A percentile compares a stretch with the other conserved stretches of the same genome.
phyloP scores from a whole-genome alignment of 305 asterid species.

The Lippia alba region DNA sequence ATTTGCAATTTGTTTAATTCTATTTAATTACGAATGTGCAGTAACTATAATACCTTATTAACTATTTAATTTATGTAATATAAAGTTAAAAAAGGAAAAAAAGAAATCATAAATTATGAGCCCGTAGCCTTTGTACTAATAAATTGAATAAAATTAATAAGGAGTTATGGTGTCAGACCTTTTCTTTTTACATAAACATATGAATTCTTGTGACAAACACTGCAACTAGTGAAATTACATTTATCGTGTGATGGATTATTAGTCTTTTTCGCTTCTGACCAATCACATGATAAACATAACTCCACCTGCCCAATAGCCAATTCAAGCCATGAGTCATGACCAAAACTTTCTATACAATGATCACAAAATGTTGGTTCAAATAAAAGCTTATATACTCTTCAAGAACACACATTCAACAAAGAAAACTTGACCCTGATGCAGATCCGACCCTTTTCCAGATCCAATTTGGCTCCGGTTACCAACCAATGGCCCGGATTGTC shows the following conservation, averaged over 20 bases:
- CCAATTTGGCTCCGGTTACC: conserved; percentile 85
- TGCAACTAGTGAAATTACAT: neutral
- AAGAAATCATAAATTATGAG: no score
- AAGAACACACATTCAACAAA: conserved; percentile 52
- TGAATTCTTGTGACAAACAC: neutral
- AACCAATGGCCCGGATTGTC: conserved; percentile 97
- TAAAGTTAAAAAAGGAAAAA: no score
- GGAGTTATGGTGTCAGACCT: conserved; percentile 18
- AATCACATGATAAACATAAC: neutral
- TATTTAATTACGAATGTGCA: no score
- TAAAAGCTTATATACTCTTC: neutral
- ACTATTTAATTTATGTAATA: no score
- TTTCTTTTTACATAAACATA: neutral
- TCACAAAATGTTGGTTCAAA: no score
- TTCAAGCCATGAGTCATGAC: no score
- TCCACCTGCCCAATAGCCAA: neutral
- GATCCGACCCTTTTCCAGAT: conserved; percentile 78
- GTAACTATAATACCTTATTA: neutral
- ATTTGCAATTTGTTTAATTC: neutral
- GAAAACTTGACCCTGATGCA: conserved; percentile 81
- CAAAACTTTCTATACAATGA: neutral
- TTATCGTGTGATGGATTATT: neutral
- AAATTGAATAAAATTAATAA: neutral
- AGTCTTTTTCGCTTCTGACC: neutral
- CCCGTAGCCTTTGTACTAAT: no score